Evolutionary conservation across 2,329 filamentous ascomycete genomes (phyloP), one percentile per base, ranked within the genome.

Genomic region (Endothia cerciana): DNA sequence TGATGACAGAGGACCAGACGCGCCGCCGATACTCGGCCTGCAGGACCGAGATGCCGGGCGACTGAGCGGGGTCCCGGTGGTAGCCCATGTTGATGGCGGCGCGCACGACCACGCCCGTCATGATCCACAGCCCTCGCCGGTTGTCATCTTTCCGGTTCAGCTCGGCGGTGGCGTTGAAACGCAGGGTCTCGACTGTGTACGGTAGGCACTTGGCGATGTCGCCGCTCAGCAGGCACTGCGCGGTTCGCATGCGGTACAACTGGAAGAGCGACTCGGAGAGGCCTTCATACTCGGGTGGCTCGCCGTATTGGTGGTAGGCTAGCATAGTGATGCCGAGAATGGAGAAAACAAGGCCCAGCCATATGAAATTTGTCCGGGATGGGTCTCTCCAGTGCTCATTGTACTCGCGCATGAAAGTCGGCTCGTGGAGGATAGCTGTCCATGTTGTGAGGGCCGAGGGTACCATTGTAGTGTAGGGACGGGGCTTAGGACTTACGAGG

Each of bases 41-140:
- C 59, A 84, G 82, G 0, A 78, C 76, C 2, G 81, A 77, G 65
- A 85, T 79, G 33, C 41, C 62, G 15, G 58, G 60, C 7, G 49
- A 60, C 6, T 66, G 43, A 47, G 76, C 77, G 3, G 83, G 77
- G 69, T 85, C 83, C 60, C 82, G 77, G 70, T 85, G 83, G 63
- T 84, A 80, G 10, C 83, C 83, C 82, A 85, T 85, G 47, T 82
- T 77, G 79, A 85, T 83, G 4, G 83, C 83, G 22, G 84, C 71
- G 4, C 83, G 77, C n/a, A 84, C 80, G 47, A 83, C 79, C 62
- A 85, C 76, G 38, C 81, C 79, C 0, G 81, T 82, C 69, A 83
- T 80, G 36, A 85, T 78, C 71, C 85, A 75, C 3, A 84, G 79
- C 13, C 82, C 81, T 11, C 80, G 78, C 69, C 85, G 82, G 11